Evolutionary conservation across 208 protist species (phyloP).

Genomic region (Leishmania amazonensis): DNA sequence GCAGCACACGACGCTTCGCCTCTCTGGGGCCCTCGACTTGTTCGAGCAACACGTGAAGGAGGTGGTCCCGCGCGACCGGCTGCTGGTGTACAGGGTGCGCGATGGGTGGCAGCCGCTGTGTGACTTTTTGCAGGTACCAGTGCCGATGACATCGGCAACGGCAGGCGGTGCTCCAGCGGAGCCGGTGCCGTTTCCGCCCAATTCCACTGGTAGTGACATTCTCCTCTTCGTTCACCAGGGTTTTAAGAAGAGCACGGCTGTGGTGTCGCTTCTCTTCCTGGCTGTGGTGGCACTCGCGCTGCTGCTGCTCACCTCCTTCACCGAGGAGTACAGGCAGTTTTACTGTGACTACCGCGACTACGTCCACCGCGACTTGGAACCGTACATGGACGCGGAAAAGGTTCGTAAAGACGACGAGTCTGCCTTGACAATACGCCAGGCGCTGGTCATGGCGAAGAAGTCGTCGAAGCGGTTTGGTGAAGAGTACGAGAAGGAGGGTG

Average conservation of each 20-base stretch:
- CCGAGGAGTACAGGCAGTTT: slow-evolving; percentile 27
- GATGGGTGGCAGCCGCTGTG: slow-evolving; percentile 87
- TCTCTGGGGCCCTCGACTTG: slow-evolving; percentile 56
- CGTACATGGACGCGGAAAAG: slow-evolving; percentile 38
- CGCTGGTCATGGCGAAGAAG: slow-evolving; percentile 66
- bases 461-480: slow-evolving; percentile 57
- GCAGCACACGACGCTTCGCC: slow-evolving; percentile 31
- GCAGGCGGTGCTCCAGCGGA: slow-evolving; percentile 7
- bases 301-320: slow-evolving; percentile 52
- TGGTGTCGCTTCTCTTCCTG: slow-evolving; percentile 36
- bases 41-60: slow-evolving; percentile 80
- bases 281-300: slow-evolving; percentile 34
- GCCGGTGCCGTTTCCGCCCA: slow-evolving; percentile 55
- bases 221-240: slow-evolving; percentile 44
- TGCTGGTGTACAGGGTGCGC: slow-evolving; percentile 73
- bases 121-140: slow-evolving; percentile 54
- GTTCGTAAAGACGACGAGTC: slow-evolving; percentile 18
- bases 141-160: slow-evolving; percentile 25
- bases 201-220: slow-evolving; percentile 43
- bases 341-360: slow-evolving; percentile 36
- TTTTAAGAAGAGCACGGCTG: slow-evolving; percentile 32
- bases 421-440: slow-evolving; percentile 41
- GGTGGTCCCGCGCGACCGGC: slow-evolving; percentile 69
- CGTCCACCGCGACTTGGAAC: slow-evolving; percentile 40
- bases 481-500: slow-evolving; percentile 49